Percentiles rank a stretch among this genome's conserved stretches.
Evolutionary conservation across 2,329 filamentous ascomycete species (phyloP).

Genomic region (Fusarium musae): DNA sequence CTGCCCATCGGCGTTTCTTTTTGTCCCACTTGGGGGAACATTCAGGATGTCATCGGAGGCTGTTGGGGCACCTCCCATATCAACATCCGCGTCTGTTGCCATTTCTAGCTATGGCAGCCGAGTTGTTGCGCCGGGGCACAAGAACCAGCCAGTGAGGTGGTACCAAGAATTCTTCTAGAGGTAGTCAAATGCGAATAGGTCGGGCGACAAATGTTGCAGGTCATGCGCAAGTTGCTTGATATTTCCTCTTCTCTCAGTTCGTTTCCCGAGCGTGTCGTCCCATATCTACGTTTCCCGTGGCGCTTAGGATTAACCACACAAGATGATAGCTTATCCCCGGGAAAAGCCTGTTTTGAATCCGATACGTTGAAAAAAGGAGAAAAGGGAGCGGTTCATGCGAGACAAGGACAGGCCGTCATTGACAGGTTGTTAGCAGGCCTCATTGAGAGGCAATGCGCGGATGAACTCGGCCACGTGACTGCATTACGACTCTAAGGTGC

Average conservation of each 20-base stretch:
- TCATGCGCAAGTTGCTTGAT: conserved; percentile 9
- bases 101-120: conserved; percentile 44
- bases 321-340: neutral
- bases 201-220: conserved; percentile 9
- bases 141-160: neutral
- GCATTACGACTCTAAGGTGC: neutral
- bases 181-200: neutral
- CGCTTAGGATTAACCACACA: neutral
- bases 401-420: conserved; percentile 11
- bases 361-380: conserved; percentile 5
- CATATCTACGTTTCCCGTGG: conserved; percentile 13
- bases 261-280: conserved; percentile 6
- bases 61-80: conserved; percentile 22
- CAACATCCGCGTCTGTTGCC: conserved; percentile 54
- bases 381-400: conserved; percentile 24
- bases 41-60: conserved; percentile 2
- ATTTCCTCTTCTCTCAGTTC: conserved; percentile 32
- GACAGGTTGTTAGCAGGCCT: conserved; percentile 8
- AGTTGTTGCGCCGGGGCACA: neutral
- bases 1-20: conserved; percentile 60
- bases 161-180: neutral
- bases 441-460: conserved; percentile 7
- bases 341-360: neutral
- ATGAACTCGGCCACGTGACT: conserved; percentile 15
- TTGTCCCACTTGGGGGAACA: conserved; percentile 51